Conservation (phyloP, 2,329 filamentous ascomycete genomes). For the Penicillium sp. region DNA sequence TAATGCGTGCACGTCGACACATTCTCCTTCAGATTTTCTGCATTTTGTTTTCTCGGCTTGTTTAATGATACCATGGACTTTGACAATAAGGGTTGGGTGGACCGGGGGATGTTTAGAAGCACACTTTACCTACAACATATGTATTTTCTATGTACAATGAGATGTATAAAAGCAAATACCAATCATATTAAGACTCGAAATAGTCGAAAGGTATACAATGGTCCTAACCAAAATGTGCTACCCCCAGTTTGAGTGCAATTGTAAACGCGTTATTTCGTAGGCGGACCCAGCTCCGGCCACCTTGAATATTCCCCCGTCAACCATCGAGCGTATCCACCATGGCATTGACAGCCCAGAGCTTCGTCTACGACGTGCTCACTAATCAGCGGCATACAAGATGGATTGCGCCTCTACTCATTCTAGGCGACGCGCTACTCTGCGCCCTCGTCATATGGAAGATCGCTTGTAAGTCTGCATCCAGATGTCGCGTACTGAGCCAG, state of each 20-base stretch:
- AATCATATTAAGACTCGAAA: neutral
- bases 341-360: slow-evolving; percentile 26
- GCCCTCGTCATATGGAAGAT: slow-evolving; percentile 73
- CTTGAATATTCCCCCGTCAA: slow-evolving; percentile 14
- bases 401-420: slow-evolving; percentile 65
- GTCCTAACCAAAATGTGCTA: neutral
- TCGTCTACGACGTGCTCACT: slow-evolving; percentile 43
- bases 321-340: slow-evolving; percentile 22
- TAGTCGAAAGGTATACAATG: neutral
- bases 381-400: slow-evolving; percentile 58
- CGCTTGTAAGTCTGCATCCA: slow-evolving; percentile 61
- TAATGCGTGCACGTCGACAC: slow-evolving; percentile 1
- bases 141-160: slow-evolving; percentile 13
- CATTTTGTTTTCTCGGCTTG: slow-evolving; percentile 11
- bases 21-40: neutral
- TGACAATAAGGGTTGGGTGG: slow-evolving; percentile 5
- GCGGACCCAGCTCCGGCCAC: slow-evolving; percentile 18
- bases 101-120: slow-evolving; percentile 5
- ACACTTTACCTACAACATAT: slow-evolving; percentile 3
- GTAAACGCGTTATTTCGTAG: neutral
- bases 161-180: slow-evolving; percentile 15
- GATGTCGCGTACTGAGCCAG: slow-evolving; percentile 3
- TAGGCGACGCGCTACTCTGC: slow-evolving; percentile 70
- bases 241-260: neutral
- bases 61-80: slow-evolving; percentile 27